Base-by-base conservation (phyloP, 352 stramenopile genomes). In the Phytopythium vexans region DNA sequence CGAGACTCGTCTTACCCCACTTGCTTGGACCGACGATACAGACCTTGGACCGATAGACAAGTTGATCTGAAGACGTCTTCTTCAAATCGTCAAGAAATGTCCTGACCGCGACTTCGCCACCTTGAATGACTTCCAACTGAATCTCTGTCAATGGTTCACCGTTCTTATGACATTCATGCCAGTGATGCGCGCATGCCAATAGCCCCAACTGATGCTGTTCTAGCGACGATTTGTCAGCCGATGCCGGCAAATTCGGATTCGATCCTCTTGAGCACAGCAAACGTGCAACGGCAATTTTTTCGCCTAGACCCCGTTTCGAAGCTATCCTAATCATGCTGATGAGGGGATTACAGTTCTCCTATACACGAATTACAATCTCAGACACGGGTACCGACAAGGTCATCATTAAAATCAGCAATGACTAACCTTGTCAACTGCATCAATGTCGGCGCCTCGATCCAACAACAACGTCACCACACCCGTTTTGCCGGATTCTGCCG, bases 1-100 rank as follows among this genome's bases (percentile, higher is more conserved):
- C 64, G 39, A 76, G 50, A 35, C 63, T 72, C 0, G 67, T 76
- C 38, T 72, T 76, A 3, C 66, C 63, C 60, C 56, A 70, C 14
- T 52, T 36, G 9, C 53, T 76, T 9, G 59, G 57, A 10, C 67
- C 67, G 15, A 70, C 50, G 8, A 76, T 54, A 34, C 67, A 70
- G 0, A 72, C 41, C 35, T 76, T 76, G 12, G 37, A 54, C 9
- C 60, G 64, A 16, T 60, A 65, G 0, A 60, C n/a, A n/a, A n/a
- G n/a, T n/a, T n/a, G n/a, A n/a, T n/a, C n/a, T n/a, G n/a, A n/a
- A n/a, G n/a, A n/a, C n/a, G 51, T 33, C 32, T 48, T 57, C 1
- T 58, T 48, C n/a, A n/a, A n/a, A n/a, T n/a, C n/a, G n/a, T n/a
- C n/a, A n/a, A n/a, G n/a, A n/a, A n/a, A n/a, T n/a, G n/a, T n/a